phyloP scores from a whole-genome alignment of 305 asterid species.

The Ilex paraguariensis region DNA sequence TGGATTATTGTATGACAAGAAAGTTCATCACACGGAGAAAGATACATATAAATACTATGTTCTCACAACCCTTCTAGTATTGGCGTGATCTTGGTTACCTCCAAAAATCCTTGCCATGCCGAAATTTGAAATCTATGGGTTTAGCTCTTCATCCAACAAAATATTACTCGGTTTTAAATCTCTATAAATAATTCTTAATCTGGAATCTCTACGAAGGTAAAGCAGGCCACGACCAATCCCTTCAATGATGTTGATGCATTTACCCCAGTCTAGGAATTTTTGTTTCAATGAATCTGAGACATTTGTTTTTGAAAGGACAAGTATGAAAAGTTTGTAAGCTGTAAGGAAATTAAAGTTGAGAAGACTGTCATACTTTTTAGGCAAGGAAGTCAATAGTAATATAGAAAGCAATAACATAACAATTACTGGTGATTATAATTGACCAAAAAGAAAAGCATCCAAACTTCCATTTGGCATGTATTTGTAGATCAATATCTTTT shows the following conservation, averaged over 20 bases:
- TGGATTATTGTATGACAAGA: neutral
- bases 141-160: constrained; percentile 16
- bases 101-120: constrained; percentile 24
- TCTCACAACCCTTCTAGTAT: constrained; percentile 13
- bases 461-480: constrained; percentile 21
- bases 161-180: constrained; percentile 26
- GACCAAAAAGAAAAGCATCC: constrained; percentile 19
- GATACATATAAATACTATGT: constrained; percentile 14
- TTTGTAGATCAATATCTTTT: constrained; percentile 20
- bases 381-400: no score
- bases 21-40: neutral
- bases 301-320: neutral
- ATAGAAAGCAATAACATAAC: no score
- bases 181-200: constrained; percentile 26
- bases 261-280: constrained; percentile 9
- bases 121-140: constrained; percentile 27
- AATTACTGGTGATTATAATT: neutral
- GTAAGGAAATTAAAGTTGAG: no score
- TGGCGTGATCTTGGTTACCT: constrained; percentile 18
- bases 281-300: neutral
- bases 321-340: no score
- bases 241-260: constrained; percentile 8
- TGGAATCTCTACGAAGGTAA: constrained; percentile 27
- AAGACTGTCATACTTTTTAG: no score
- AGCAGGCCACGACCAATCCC: constrained; percentile 26